phyloP scores from a whole-genome alignment of 768 basidiomycete genomes.

The Auriscalpium microsporum region DNA sequence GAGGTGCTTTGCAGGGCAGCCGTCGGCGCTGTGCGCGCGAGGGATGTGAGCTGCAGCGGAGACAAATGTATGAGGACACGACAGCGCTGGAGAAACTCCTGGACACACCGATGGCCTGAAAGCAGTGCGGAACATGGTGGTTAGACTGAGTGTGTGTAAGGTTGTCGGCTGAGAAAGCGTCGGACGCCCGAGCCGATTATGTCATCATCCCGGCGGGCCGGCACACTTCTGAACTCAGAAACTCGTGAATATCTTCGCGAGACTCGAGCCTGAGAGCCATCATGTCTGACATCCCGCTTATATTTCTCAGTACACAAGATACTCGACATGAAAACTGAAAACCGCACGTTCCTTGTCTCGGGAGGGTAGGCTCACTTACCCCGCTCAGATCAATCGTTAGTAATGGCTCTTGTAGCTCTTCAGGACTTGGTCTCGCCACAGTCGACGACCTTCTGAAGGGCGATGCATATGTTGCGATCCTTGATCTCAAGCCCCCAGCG shows the following conservation, averaged over 20 bases:
- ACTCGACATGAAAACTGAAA: slow-evolving; percentile 36
- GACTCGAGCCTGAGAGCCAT: too few relatives aligned
- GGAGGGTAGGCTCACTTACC: slow-evolving; percentile 36
- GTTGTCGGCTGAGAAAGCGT: background rate
- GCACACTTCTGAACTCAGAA: background rate
- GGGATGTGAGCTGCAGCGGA: slow-evolving; percentile 4
- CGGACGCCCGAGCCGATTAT: background rate
- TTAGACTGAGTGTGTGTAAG: background rate
- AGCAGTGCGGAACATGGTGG: slow-evolving; percentile 38
- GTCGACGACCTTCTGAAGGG: slow-evolving; percentile 36
- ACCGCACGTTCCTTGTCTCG: slow-evolving; percentile 48
- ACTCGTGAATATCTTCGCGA: too few relatives aligned
- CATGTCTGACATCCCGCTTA: background rate
- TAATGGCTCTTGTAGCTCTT: slow-evolving; percentile 31
- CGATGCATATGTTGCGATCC: slow-evolving; percentile 26
- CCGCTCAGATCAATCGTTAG: background rate
- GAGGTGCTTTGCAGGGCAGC: slow-evolving; percentile 4
- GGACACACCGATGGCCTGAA: slow-evolving; percentile 36
- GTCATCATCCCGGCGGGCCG: background rate
- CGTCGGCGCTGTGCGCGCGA: slow-evolving; percentile 10
- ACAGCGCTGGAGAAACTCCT: background rate
- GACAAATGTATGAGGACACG: background rate
- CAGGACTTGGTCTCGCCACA: slow-evolving; percentile 49
- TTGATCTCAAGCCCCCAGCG: slow-evolving; percentile 39
- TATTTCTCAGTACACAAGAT: background rate